A percentile compares a stretch with the other conserved stretches of the same genome.
Conservation (phyloP, 352 stramenopile species). For the Phytophthora pisi region DNA sequence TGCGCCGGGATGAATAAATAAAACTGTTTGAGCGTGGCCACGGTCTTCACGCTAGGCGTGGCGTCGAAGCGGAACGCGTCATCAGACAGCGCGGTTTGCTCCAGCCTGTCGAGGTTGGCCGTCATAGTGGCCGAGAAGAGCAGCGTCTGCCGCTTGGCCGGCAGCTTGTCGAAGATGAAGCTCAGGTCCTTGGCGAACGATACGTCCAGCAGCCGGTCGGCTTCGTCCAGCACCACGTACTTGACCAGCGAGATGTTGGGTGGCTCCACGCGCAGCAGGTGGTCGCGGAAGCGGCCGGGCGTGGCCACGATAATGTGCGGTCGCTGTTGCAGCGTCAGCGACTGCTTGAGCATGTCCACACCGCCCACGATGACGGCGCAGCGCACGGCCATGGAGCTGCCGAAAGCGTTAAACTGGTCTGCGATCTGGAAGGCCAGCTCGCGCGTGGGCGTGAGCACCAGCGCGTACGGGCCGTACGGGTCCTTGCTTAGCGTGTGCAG, state of each 20-base stretch:
- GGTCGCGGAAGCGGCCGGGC: constrained; percentile 93
- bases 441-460: constrained; percentile 96
- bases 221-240: constrained; percentile 98
- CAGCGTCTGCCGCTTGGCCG: constrained; percentile 92
- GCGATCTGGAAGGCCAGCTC: constrained; percentile 99
- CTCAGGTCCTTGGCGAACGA: constrained; percentile 89
- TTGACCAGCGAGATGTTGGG: constrained; percentile 91
- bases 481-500: constrained; percentile 95
- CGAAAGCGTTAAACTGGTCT: constrained; percentile 96
- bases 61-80: constrained; percentile 75
- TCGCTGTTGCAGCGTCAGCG: constrained; percentile 84
- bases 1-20: constrained; percentile 98
- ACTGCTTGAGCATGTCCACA: constrained; percentile 94
- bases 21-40: constrained; percentile 93
- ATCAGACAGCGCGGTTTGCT: constrained; percentile 68
- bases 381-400: constrained; percentile 91
- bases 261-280: constrained; percentile 91
- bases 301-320: constrained; percentile 98
- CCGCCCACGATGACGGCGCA: constrained; percentile 96
- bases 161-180: constrained; percentile 86
- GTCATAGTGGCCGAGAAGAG: constrained; percentile 99
- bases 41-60: constrained; percentile 87
- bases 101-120: constrained; percentile 86
- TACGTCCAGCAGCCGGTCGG: constrained; percentile 93
- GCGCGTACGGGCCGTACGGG: constrained; percentile 94